These are phyloP conservation scores for Juncus inflexus DNA, from an alignment of 176 grass and related monocot species.

Conservation along the genomic window DNA sequence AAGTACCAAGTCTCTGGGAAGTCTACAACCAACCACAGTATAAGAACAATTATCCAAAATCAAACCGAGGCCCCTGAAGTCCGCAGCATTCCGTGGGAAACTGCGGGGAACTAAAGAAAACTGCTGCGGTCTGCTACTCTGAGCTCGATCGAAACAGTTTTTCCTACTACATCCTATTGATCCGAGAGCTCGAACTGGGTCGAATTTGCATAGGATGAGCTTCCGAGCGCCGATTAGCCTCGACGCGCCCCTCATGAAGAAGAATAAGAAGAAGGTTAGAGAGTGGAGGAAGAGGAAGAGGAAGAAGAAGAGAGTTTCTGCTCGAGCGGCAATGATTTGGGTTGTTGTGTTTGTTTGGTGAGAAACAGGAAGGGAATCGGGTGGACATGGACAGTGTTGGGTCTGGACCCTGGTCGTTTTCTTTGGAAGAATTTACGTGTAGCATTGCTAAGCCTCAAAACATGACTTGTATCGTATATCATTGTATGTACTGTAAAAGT, in stretches of 20 bases:
- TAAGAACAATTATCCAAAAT: constrained; percentile 32
- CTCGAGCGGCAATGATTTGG: too few relatives aligned
- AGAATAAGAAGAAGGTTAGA: not conserved
- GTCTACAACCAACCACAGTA: constrained; percentile 13
- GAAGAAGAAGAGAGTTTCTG: too few relatives aligned
- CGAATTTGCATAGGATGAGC: constrained; percentile 23
- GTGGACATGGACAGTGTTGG: too few relatives aligned
- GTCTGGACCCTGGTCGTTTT: too few relatives aligned
- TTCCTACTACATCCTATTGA: constrained; percentile 1
- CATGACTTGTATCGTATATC: too few relatives aligned
- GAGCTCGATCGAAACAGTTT: constrained; percentile 18
- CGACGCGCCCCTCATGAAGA: constrained; percentile 34
- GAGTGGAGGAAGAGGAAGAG: too few relatives aligned
- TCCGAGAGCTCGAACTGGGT: constrained; percentile 21
- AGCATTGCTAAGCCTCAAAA: too few relatives aligned
- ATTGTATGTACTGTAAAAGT: too few relatives aligned
- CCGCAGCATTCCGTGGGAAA: constrained; percentile 10
- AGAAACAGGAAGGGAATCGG: too few relatives aligned
- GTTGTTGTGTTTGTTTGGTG: too few relatives aligned
- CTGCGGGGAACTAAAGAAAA: not conserved
- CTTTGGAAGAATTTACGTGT: too few relatives aligned
- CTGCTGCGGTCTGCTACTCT: constrained; percentile 1
- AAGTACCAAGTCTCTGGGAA: constrained; percentile 31
- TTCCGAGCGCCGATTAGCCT: constrained; percentile 28
- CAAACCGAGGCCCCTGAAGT: constrained; percentile 19